phyloP scores from a whole-genome alignment of 768 basidiomycete species.

The Suillus sp. region DNA sequence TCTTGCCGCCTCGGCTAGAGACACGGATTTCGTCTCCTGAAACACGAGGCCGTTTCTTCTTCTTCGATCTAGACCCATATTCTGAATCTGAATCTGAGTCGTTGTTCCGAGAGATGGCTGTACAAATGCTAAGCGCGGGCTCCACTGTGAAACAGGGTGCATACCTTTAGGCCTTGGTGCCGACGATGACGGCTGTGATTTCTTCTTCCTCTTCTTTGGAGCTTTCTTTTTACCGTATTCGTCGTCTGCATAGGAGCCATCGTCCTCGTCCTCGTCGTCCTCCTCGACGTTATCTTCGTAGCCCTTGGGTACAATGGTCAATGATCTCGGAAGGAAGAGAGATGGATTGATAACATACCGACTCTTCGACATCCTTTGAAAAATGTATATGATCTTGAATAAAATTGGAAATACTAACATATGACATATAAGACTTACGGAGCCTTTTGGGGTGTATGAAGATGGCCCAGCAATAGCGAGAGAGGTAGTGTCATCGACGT shows the following conservation, averaged over 20 bases:
- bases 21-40: constrained; percentile 76
- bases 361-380: constrained; percentile 35
- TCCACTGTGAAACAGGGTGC: constrained; percentile 15
- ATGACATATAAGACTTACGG: constrained; percentile 46
- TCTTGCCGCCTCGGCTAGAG: constrained; percentile 70
- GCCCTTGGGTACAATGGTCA: constrained; percentile 52
- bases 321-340: constrained; percentile 22
- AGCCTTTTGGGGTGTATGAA: constrained; percentile 55
- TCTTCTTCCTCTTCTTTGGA: constrained; percentile 68
- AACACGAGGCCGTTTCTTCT: constrained; percentile 67
- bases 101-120: constrained; percentile 9
- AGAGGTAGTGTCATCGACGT: constrained; percentile 40
- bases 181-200: constrained; percentile 41
- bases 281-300: constrained; percentile 52
- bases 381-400: neutral
- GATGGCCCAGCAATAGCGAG: constrained; percentile 42
- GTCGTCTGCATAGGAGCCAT: constrained; percentile 78
- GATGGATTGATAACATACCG: constrained; percentile 27
- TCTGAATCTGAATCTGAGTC: constrained; percentile 83
- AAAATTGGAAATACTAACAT: constrained; percentile 14
- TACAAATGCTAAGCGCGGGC: neutral
- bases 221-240: constrained; percentile 73
- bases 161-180: constrained; percentile 61
- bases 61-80: constrained; percentile 84
- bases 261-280: constrained; percentile 63